Evolutionary conservation across 1,284 basidiomycete species (phyloP).

Genomic region (Leucoagaricus sp.): DNA sequence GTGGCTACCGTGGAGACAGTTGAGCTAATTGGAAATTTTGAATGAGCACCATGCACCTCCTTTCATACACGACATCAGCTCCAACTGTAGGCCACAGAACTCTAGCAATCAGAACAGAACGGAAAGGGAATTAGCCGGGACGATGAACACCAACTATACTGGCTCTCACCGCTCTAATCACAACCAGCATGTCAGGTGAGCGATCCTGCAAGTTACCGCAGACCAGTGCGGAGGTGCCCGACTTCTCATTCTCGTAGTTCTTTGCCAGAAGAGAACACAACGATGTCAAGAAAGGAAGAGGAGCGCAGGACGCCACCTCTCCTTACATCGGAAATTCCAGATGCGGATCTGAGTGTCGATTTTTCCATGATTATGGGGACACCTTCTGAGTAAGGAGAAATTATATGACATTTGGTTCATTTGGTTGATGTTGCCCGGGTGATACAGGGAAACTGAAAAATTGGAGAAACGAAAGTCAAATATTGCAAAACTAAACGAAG

Average conservation of each 20-base stretch:
- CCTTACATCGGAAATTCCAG: conserved; percentile 53
- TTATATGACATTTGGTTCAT: neutral
- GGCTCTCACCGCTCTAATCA: neutral
- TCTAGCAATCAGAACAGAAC: neutral
- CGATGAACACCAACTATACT: conserved; percentile 2
- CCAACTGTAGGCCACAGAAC: neutral
- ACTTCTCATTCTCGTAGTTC: neutral
- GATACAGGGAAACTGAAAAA: conserved; percentile 45
- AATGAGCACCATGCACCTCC: neutral
- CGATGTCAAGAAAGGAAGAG: neutral
- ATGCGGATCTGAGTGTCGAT: conserved; percentile 56
- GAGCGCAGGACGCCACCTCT: conserved; percentile 17
- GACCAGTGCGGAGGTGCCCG: neutral
- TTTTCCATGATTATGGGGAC: conserved; percentile 37
- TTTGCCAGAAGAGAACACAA: neutral
- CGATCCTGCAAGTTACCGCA: neutral
- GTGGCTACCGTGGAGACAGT: conserved; percentile 13
- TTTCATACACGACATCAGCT: conserved; percentile 6
- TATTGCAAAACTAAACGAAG: conserved; percentile 70
- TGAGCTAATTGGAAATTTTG: conserved; percentile 9
- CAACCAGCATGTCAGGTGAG: conserved; percentile 5
- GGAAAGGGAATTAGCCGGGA: conserved; percentile 4
- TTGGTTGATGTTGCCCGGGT: neutral
- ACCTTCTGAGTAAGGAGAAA: conserved; percentile 36
- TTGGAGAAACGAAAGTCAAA: conserved; percentile 76